A percentile compares a stretch with the other conserved stretches of the same genome.
Conservation (phyloP, 257 asterid genomes). For the Galeopsis tetrahit region DNA sequence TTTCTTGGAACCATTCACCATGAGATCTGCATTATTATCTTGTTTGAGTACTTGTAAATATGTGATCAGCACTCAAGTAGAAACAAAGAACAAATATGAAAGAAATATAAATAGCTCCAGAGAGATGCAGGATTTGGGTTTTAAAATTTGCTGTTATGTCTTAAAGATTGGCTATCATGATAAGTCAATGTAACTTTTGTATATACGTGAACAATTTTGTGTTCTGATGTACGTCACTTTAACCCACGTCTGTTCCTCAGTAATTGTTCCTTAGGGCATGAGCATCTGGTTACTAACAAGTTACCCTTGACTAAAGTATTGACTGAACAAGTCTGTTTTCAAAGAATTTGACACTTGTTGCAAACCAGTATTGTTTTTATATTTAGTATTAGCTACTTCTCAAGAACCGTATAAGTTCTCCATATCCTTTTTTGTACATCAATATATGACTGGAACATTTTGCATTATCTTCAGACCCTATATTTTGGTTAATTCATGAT, state of each 20-base stretch:
- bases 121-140: slow-evolving; percentile 16
- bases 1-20: slow-evolving; percentile 25
- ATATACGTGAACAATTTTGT: background rate
- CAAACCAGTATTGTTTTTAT: background rate
- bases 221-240: background rate
- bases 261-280: too few species aligned
- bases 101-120: background rate
- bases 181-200: background rate
- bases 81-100: slow-evolving; percentile 21
- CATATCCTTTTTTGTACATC: background rate
- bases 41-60: slow-evolving; percentile 20
- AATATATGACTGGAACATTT: background rate
- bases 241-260: too few species aligned
- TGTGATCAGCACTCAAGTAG: slow-evolving; percentile 17
- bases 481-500: background rate
- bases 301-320: background rate
- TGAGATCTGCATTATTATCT: slow-evolving; percentile 16
- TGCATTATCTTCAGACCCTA: background rate
- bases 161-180: background rate
- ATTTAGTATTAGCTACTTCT: background rate
- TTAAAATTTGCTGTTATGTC: background rate
- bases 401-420: slow-evolving; percentile 1
- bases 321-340: background rate
- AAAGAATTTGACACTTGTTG: background rate
- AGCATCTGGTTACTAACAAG: too few species aligned